Evolutionary conservation across 345 rosid genomes (phyloP).

Genomic region (Aegle marmelos): DNA sequence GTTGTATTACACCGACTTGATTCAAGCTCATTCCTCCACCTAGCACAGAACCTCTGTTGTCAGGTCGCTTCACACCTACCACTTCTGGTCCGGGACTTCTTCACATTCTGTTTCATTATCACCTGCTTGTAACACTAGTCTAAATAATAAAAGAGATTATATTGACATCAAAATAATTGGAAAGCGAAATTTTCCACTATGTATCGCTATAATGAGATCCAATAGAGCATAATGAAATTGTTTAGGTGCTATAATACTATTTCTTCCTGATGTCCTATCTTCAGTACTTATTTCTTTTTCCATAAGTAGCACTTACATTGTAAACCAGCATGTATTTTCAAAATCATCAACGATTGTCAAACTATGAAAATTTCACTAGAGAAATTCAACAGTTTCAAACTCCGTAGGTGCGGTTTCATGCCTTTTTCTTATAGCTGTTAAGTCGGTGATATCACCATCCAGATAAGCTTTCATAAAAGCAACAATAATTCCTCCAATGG

Average conservation of each 20-base stretch:
- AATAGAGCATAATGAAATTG: neutral
- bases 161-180: neutral
- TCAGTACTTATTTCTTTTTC: neutral
- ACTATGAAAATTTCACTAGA: conserved; percentile 17
- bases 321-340: neutral
- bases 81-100: neutral
- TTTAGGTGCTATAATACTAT: neutral
- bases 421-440: conserved; percentile 54
- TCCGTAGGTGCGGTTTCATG: conserved; percentile 46
- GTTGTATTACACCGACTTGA: neutral
- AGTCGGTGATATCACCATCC: conserved; percentile 45
- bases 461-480: conserved; percentile 65
- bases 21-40: neutral
- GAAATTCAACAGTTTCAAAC: conserved; percentile 43
- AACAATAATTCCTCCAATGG: conserved; percentile 64
- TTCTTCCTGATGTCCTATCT: neutral
- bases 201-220: neutral
- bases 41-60: neutral
- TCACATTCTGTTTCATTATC: neutral
- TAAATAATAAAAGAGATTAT: neutral
- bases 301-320: neutral
- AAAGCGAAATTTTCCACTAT: neutral
- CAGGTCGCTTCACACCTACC: neutral
- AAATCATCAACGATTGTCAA: neutral
- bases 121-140: neutral